Base-by-base conservation (phyloP, 176 grass and related monocot genomes). In the Oryza coarctata region DNA sequence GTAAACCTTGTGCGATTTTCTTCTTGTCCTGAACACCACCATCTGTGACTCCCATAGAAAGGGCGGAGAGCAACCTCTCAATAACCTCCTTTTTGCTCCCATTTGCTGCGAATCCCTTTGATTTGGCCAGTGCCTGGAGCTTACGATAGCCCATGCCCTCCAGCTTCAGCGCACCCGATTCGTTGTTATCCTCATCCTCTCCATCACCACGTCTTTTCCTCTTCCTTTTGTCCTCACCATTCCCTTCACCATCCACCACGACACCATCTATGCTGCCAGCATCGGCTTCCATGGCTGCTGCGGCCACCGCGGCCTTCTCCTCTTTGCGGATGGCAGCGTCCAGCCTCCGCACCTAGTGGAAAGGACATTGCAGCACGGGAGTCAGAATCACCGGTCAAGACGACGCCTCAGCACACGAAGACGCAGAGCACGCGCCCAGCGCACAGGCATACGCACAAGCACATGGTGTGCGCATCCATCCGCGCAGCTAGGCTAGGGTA, bases 11-110 rank as follows among this genome's bases (percentile, higher is more conserved):
- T 15, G 5, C 27, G 41, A 34, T 11, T 68, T 84, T 60, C 57
- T 67, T 86, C 13, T 61, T 60, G 7, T 62, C 87, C 52, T 90
- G 80, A 39, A 82, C 62, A 32, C 49, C 68, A 70, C 80, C 86
- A 73, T 90, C 85, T 3, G 70, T 71, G 30, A 34, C 68, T 31
- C 30, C 17, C 78, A 6, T 26, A 71, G 29, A 60, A 75, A 88
- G 74, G 25, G 64, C 30, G 20, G 6, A 77, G 69, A 89, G 86
- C 63, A 96, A 63, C 80, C 88, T 91, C 73, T 87, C 73, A 1
- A 90, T 41, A 41, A 93, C 64, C 68, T 93, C 88, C 76, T 85
- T 87, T 86, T 93, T 93, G 65, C 35, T 76, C 35, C 90, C 88
- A 76, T 91, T 90, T 10, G 86, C 83, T 0, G 73, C 20, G 0